These are phyloP conservation scores for Scheffersomyces amazonensis DNA, from an alignment of 805 yeast genomes.

Conservation along the genomic window DNA sequence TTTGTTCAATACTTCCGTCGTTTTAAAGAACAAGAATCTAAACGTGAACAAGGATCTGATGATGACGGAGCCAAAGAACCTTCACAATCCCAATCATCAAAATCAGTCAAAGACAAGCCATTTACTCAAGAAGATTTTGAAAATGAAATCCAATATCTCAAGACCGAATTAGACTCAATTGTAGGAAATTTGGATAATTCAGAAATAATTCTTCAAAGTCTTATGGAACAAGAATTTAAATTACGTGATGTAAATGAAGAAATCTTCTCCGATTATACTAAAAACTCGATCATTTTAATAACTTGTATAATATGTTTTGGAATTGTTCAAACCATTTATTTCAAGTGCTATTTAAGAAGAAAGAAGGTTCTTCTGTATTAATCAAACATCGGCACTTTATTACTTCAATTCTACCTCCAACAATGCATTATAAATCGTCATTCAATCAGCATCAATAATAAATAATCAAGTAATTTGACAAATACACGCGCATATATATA, in stretches of 20 bases:
- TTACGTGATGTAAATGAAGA: conserved; percentile 38
- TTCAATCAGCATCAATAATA: no score
- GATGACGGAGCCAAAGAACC: no score
- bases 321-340: conserved; percentile 26
- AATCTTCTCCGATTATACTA: conserved; percentile 33
- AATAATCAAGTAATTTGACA: no score
- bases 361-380: no score
- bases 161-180: conserved; percentile 28
- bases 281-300: conserved; percentile 22
- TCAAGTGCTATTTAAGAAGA: conserved; percentile 26
- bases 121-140: conserved; percentile 23
- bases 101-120: conserved; percentile 6
- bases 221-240: conserved; percentile 30
- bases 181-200: conserved; percentile 28
- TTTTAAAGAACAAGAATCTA: neutral
- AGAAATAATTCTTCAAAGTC: conserved; percentile 20
- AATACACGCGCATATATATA: no score
- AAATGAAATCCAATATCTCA: conserved; percentile 22
- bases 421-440: no score
- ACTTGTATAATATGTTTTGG: conserved; percentile 28
- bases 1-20: neutral
- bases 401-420: no score
- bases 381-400: no score
- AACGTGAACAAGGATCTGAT: neutral
- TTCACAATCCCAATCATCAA: neutral